Evolutionary conservation across 768 basidiomycete genomes (phyloP).

Genomic region (Boletus patriciae): DNA sequence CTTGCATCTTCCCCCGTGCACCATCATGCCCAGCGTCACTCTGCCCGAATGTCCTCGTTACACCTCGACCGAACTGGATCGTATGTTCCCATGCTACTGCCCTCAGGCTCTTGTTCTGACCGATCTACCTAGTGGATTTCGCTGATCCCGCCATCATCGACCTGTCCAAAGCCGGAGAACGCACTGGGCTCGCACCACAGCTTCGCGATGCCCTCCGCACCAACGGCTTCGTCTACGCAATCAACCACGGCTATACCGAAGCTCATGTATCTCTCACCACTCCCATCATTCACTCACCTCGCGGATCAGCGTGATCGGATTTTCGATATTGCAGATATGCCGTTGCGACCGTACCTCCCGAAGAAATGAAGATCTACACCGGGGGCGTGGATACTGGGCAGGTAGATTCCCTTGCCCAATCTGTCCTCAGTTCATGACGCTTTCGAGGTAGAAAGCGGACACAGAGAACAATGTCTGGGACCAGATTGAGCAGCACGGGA

Average conservation of each 20-base stretch:
- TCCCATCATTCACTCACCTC: constrained; percentile 10
- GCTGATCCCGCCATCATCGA: constrained; percentile 57
- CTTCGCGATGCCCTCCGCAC: constrained; percentile 47
- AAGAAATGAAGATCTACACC: constrained; percentile 43
- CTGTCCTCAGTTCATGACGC: not conserved
- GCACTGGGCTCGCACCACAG: constrained; percentile 40
- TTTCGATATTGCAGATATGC: constrained; percentile 48
- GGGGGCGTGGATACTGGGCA: constrained; percentile 50
- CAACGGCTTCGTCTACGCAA: constrained; percentile 42
- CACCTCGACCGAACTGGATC: constrained; percentile 31
- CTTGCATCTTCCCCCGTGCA: not conserved
- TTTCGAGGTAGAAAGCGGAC: constrained; percentile 49
- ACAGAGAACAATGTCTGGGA: constrained; percentile 52
- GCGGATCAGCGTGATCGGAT: constrained; percentile 42
- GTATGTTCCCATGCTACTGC: constrained; percentile 25
- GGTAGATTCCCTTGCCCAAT: not conserved
- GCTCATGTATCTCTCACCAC: constrained; percentile 28
- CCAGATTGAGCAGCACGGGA: constrained; percentile 60
- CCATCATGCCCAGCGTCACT: constrained; percentile 31
- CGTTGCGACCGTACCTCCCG: constrained; percentile 40
- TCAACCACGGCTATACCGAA: constrained; percentile 40
- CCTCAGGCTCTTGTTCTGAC: not conserved
- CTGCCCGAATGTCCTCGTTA: constrained; percentile 38
- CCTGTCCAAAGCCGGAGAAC: constrained; percentile 46
- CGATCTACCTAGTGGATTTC: constrained; percentile 44